Evolutionary conservation across 495 filamentous ascomycete genomes (phyloP).

Genomic region (Acidiella bohemica): DNA sequence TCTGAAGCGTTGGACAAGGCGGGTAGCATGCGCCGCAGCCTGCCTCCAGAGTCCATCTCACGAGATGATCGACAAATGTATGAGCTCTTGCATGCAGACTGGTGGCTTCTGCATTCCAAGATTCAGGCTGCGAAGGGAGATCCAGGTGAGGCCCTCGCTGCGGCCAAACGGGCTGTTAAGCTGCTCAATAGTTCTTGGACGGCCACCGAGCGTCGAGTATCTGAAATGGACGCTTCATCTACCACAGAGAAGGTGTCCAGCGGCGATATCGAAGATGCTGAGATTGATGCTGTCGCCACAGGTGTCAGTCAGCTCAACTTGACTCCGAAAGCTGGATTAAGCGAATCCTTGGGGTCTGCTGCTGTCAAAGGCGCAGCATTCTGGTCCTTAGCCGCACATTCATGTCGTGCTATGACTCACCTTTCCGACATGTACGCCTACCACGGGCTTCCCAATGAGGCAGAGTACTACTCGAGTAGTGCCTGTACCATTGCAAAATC

Average conservation of each 20-base stretch:
- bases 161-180: constrained; percentile 15
- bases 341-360: not conserved
- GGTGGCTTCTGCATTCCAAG: constrained; percentile 11
- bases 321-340: not conserved
- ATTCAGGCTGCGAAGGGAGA: not conserved
- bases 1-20: constrained; percentile 1
- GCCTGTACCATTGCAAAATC: constrained; percentile 64
- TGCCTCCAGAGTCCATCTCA: constrained; percentile 1
- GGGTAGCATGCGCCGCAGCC: not conserved
- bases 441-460: constrained; percentile 76
- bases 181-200: constrained; percentile 15
- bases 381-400: constrained; percentile 62
- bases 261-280: not conserved
- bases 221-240: not conserved
- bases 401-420: constrained; percentile 55
- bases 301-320: constrained; percentile 19
- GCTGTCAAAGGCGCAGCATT: constrained; percentile 49
- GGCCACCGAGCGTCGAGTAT: not conserved
- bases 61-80: constrained; percentile 1
- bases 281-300: not conserved
- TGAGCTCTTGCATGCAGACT: constrained; percentile 9
- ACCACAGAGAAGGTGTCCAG: not conserved
- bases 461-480: constrained; percentile 78
- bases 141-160: constrained; percentile 9
- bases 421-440: constrained; percentile 65